Evolutionary conservation across 75 land plant genomes (phyloP).

Genomic region (Selaginella tamariscina): DNA sequence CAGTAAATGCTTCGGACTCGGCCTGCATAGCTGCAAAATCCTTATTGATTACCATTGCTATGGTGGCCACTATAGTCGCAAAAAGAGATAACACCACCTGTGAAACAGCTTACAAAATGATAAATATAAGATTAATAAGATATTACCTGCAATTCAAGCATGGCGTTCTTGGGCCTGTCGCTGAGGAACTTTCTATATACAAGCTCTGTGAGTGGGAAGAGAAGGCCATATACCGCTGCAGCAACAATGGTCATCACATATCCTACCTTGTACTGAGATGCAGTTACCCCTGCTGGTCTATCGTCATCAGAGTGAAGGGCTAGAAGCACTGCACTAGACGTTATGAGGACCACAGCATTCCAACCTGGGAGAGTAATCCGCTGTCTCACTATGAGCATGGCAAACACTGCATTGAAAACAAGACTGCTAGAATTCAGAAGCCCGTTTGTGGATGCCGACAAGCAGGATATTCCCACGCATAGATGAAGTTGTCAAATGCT

Average conservation of each 20-base stretch:
- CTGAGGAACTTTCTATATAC: constrained; percentile 25
- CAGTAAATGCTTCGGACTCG: constrained; percentile 28
- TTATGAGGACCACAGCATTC: constrained; percentile 44
- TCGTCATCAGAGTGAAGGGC: constrained; percentile 21
- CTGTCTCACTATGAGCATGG: constrained; percentile 34
- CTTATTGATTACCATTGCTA: constrained; percentile 37
- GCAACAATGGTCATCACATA: constrained; percentile 36
- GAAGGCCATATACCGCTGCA: constrained; percentile 25
- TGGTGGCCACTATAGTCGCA: constrained; percentile 15
- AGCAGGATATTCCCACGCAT: constrained; percentile 35
- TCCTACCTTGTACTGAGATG: constrained; percentile 24
- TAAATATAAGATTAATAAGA: too few species aligned
- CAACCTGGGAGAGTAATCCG: constrained; percentile 31
- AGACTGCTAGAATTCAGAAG: constrained; percentile 42
- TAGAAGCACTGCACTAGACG: constrained; percentile 36
- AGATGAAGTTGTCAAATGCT: constrained; percentile 26
- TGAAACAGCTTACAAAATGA: constrained; percentile 26
- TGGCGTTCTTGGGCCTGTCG: too few species aligned
- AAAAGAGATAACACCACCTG: constrained; percentile 22
- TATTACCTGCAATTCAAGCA: too few species aligned
- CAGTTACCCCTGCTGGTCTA: constrained; percentile 12
- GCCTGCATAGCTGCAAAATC: constrained; percentile 22
- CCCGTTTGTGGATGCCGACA: constrained; percentile 46
- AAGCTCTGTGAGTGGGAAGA: constrained; percentile 34
- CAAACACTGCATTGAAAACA: constrained; percentile 47